These are phyloP conservation scores for Tephrocybe rancida DNA, from an alignment of 768 basidiomycete species.

Conservation along the genomic window DNA sequence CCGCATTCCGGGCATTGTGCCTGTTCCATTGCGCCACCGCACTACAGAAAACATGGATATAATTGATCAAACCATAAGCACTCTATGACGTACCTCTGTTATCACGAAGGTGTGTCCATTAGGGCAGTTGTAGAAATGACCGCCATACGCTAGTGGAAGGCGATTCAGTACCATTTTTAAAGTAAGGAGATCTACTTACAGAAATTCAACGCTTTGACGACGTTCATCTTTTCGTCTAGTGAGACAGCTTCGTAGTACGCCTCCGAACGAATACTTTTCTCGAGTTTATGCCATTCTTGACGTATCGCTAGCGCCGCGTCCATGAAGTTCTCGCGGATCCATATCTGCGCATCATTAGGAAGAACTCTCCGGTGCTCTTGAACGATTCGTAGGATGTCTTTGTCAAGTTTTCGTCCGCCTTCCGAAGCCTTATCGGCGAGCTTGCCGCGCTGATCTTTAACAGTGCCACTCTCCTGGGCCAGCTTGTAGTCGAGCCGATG, in stretches of 20 bases:
- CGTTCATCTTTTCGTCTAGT: slow-evolving; percentile 49
- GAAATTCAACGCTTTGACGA: slow-evolving; percentile 55
- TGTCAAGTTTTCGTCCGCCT: slow-evolving; percentile 8
- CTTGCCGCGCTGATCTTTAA: slow-evolving; percentile 23
- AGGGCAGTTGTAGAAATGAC: slow-evolving; percentile 52
- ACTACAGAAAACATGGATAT: slow-evolving; percentile 34
- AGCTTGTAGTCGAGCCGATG: slow-evolving; percentile 52
- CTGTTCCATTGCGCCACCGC: slow-evolving; percentile 55
- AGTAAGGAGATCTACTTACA: slow-evolving; percentile 29
- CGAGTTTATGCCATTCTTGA: slow-evolving; percentile 49
- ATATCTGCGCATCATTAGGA: slow-evolving; percentile 32
- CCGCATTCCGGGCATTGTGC: slow-evolving; percentile 61
- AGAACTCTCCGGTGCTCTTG: slow-evolving; percentile 18
- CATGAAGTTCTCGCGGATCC: slow-evolving; percentile 47
- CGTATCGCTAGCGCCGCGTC: slow-evolving; percentile 37
- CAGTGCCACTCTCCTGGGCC: slow-evolving; percentile 24
- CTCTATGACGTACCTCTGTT: slow-evolving; percentile 40
- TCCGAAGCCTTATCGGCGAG: slow-evolving; percentile 22
- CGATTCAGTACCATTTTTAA: not conserved
- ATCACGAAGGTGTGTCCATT: slow-evolving; percentile 70
- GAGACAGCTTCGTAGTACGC: slow-evolving; percentile 57
- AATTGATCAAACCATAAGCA: not conserved
- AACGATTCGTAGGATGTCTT: slow-evolving; percentile 14
- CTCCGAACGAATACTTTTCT: slow-evolving; percentile 36
- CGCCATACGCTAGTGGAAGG: slow-evolving; percentile 32